phyloP scores from a whole-genome alignment of 1,139 yeast genomes.

The Taphrina betulina region DNA sequence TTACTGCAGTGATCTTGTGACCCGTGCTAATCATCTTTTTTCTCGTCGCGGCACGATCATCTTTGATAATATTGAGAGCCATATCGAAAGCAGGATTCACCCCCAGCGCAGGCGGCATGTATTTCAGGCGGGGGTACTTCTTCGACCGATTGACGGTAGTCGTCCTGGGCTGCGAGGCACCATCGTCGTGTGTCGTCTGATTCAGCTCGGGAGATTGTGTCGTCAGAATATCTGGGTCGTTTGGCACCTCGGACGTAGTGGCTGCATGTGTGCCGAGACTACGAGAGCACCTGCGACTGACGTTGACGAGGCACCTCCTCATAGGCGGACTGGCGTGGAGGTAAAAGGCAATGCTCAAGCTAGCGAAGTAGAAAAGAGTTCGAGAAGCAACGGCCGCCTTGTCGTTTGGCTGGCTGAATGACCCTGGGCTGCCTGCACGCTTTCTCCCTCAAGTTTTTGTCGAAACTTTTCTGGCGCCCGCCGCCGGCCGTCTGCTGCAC shows the following conservation, averaged over 20 bases:
- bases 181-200: background rate
- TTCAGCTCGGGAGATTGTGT: conserved; percentile 21
- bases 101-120: conserved; percentile 35
- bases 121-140: conserved; percentile 28
- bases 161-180: no score
- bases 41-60: conserved; percentile 35
- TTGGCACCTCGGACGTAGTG: conserved; percentile 22
- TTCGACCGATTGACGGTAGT: background rate
- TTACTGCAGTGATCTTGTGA: conserved; percentile 18
- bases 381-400: no score
- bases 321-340: conserved; percentile 3
- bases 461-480: no score
- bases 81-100: conserved; percentile 37
- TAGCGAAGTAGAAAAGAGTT: no score
- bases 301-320: conserved; percentile 6
- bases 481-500: no score
- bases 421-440: no score
- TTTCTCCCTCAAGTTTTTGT: no score
- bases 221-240: conserved; percentile 28
- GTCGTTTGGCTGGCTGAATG: no score
- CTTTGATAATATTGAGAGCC: conserved; percentile 35
- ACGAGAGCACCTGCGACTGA: conserved; percentile 11
- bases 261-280: conserved; percentile 2
- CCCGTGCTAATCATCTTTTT: conserved; percentile 13
- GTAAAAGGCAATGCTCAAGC: no score